Conservation (phyloP, 345 rosid genomes). For the Populus euphratica region DNA sequence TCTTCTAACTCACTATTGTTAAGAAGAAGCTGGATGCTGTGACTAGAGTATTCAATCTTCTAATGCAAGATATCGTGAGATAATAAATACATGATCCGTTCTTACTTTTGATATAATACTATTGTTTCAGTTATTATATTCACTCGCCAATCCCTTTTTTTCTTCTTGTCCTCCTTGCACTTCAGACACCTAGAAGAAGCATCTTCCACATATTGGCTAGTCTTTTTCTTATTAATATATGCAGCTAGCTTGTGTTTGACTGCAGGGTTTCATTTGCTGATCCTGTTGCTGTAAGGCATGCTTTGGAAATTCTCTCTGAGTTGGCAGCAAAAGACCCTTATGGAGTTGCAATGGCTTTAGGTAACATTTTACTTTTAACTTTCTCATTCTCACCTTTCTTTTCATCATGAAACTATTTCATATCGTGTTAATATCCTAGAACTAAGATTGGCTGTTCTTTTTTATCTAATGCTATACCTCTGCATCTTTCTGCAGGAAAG, state of each 20-base stretch:
- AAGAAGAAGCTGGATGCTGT: background rate
- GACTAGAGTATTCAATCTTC: background rate
- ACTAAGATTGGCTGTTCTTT: background rate
- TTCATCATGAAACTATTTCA: background rate
- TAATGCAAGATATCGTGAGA: background rate
- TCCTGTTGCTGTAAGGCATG: conserved; percentile 99
- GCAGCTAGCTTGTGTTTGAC: conserved; percentile 3
- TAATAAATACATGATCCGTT: background rate
- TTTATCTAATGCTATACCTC: conserved; percentile 21
- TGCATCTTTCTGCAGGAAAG: conserved; percentile 66
- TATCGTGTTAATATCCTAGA: background rate
- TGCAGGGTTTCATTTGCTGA: conserved; percentile 88
- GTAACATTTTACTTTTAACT: conserved; percentile 30
- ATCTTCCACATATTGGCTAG: background rate
- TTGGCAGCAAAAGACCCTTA: conserved; percentile 87
- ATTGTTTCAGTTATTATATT: no score
- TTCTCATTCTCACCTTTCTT: background rate
- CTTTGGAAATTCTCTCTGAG: conserved; percentile 81
- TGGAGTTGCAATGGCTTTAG: conserved; percentile 94
- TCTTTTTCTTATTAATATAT: background rate
- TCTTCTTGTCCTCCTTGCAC: background rate
- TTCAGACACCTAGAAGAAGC: background rate
- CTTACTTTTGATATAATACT: background rate
- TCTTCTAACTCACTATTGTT: background rate
- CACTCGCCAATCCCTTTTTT: background rate